Evolutionary conservation across 768 basidiomycete genomes (phyloP), one percentile per base, ranked within the genome.

Genomic region (Kwoniella pini): DNA sequence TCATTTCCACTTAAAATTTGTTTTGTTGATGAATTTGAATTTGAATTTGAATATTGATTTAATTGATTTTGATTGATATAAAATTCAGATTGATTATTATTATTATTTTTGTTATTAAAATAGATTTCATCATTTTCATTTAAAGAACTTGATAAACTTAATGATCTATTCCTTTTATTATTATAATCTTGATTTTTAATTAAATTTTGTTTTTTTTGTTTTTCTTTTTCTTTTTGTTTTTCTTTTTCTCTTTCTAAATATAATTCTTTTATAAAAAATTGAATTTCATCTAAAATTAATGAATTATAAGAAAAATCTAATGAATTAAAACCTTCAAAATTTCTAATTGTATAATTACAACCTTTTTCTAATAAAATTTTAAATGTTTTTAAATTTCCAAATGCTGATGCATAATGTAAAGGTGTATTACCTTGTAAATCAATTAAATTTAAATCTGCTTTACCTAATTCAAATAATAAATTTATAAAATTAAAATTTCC

Each of bases 341-440:
- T 97, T 64, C 88, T 85, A 21, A 87, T 87, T 21, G 31, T 13
- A 42, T 12, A 42, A 42, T 88, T 87, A 70, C 91, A 94, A 0
- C 94, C 92, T 61, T 89, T 83, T 76, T 93, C 90, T 60, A 97
- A 89, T 46, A 97, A 82, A 15, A 92, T 79, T 78, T 89, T 89
- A 5, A 95, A 87, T 43, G 91, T 84, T 85, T 71, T 65, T 24
- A 77, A 30, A 54, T 80, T 74, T 24, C 76, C 76, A 74, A 76
- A 80, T 0, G 79, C 79, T 11, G 67, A 64, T 1, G 77, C 79
- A 42, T 93, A 93, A 78, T 97, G 94, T 55, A 97, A 80, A 30
- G 94, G 86, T 0, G 91, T 90, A 70, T 96, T 95, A 45, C 94
- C 94, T 80, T 88, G 86, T 63, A 91, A 86, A 80, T 97, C 94